These are phyloP conservation scores for Tylopilus sp. DNA, from an alignment of 768 basidiomycete genomes.

Conservation along the genomic window DNA sequence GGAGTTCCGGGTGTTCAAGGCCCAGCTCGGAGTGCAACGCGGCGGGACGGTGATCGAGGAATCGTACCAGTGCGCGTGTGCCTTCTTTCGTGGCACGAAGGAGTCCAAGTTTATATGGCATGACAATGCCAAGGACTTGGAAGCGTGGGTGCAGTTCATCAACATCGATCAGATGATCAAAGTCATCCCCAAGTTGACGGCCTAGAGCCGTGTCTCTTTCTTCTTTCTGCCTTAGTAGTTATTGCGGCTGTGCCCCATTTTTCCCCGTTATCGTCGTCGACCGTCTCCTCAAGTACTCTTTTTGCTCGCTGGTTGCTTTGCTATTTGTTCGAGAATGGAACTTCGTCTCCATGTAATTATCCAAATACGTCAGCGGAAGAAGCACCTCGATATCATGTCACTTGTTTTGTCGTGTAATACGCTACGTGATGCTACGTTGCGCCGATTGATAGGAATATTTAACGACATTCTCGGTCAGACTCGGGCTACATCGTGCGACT, in stretches of 20 bases:
- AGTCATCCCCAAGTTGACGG: slow-evolving; percentile 70
- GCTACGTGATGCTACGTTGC: neutral
- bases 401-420: neutral
- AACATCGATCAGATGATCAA: slow-evolving; percentile 80
- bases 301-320: neutral
- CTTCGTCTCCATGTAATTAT: slow-evolving; percentile 1
- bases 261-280: neutral
- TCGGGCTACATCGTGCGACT: neutral
- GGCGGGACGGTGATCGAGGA: slow-evolving; percentile 53
- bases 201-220: slow-evolving; percentile 31
- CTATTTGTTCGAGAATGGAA: neutral
- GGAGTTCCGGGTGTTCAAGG: slow-evolving; percentile 83
- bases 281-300: neutral
- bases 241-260: neutral
- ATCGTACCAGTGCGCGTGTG: slow-evolving; percentile 72
- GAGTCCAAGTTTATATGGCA: slow-evolving; percentile 73
- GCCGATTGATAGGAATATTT: too few species aligned
- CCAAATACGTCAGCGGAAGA: neutral
- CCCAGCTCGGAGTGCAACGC: slow-evolving; percentile 66
- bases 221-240: neutral
- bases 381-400: neutral
- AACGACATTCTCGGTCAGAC: too few species aligned
- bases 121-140: slow-evolving; percentile 60
- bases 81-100: slow-evolving; percentile 67
- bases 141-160: slow-evolving; percentile 82